Conservation (phyloP, 2,329 filamentous ascomycete genomes). For the Cladophialophora bantiana region DNA sequence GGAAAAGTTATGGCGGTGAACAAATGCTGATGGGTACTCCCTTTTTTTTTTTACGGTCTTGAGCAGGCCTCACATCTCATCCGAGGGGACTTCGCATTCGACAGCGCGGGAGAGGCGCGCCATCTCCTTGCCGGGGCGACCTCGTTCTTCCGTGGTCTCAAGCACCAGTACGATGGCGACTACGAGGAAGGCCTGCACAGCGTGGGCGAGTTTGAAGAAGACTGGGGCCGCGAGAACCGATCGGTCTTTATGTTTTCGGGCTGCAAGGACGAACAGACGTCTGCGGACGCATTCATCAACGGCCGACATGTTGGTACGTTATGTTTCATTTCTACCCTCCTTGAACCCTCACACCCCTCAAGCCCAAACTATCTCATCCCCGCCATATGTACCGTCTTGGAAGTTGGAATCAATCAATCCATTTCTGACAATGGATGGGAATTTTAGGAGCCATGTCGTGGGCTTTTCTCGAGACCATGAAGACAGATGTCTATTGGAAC, state of each 20-base stretch:
- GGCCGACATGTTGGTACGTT: slow-evolving; percentile 45
- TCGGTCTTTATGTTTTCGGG: slow-evolving; percentile 61
- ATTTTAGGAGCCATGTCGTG: slow-evolving; percentile 37
- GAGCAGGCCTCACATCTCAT: slow-evolving; percentile 48
- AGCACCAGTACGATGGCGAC: slow-evolving; percentile 53
- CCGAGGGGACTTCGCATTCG: slow-evolving; percentile 54
- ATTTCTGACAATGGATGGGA: not conserved
- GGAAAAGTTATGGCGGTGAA: too few species aligned
- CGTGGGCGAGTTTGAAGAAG: slow-evolving; percentile 48
- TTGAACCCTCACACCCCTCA: not conserved
- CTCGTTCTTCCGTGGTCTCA: slow-evolving; percentile 55
- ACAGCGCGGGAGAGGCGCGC: slow-evolving; percentile 57
- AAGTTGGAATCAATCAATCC: too few species aligned
- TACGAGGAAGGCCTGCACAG: slow-evolving; percentile 54
- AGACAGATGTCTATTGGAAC: slow-evolving; percentile 37
- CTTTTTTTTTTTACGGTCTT: not conserved
- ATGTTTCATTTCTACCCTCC: not conserved
- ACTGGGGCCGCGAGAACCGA: slow-evolving; percentile 56
- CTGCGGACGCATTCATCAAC: slow-evolving; percentile 56
- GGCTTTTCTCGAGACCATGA: slow-evolving; percentile 40
- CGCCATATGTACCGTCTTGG: too few species aligned
- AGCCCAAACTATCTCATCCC: too few species aligned
- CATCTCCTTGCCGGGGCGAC: slow-evolving; percentile 62
- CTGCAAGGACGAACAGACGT: slow-evolving; percentile 60
- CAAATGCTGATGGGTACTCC: too few species aligned